Evolutionary conservation across 2,329 filamentous ascomycete species (phyloP), one percentile per base, ranked within the genome.

Genomic region (Blastomyces parvus): DNA sequence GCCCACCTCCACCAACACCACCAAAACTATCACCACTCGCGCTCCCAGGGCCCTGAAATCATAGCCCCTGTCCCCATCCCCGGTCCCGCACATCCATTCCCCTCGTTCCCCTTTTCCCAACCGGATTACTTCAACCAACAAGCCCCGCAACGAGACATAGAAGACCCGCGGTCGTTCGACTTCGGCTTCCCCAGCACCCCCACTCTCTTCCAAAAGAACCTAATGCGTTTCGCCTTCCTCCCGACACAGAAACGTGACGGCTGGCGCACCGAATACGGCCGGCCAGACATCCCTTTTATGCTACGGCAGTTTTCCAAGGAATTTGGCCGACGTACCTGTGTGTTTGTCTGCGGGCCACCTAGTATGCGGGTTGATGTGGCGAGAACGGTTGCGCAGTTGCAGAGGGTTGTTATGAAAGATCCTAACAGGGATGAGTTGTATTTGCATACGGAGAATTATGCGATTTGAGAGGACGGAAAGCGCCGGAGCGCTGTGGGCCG

Each of bases 401-500:
- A 97, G 81, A 84, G 84, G 33, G 85, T 88, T 74, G 91, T 97
- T 59, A 91, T 90, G 88, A 86, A 84, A 6, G 87, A 91, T 69
- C 84, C 87, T 42, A 83, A 84, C 69, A 83, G 88, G 57, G 92
- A 97, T 72, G 93, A 97, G 82, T 89, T 97, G 62, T 97, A 92
- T 74, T 76, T 97, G 74, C 93, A 97, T 79, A 90, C 92, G 3
- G 93, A 97, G 81, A 97, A 97, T 74, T 97, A 96, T 78, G 90
- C 91, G 60, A 81, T 96, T 66, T 96, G 57, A 59, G 52, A 38
- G 52, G 52, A 13, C 33, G n/a, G 8, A 17, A 22, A 13, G 17
- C 17, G 9, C 6, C 27, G 13, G 48, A 27, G 48, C 9, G 22
- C 4, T 9, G 22, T 22, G 22, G 46, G 13, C 1, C 9, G 7